These are phyloP conservation scores for Blastobotrys petasosporus DNA, from an alignment of 1,139 yeast genomes.

Conservation along the genomic window DNA sequence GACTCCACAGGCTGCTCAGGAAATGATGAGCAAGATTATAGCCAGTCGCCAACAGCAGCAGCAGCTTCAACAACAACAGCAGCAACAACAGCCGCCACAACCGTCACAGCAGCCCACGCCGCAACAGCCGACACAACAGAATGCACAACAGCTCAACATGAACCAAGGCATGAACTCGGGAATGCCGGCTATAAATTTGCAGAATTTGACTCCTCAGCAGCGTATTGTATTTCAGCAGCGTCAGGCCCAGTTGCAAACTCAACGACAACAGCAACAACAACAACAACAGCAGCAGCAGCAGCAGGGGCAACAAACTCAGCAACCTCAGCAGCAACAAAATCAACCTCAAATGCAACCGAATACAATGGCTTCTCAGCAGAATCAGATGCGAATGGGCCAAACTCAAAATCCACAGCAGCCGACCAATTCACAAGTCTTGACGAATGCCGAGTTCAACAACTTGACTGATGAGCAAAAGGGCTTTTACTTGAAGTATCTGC, in stretches of 20 bases:
- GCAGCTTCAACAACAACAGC: conserved; percentile 6
- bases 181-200: conserved; percentile 10
- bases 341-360: too few species aligned
- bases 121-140: conserved; percentile 8
- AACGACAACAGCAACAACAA: neutral
- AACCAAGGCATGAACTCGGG: conserved; percentile 5
- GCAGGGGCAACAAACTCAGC: neutral
- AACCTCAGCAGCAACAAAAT: neutral
- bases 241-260: conserved; percentile 7
- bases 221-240: conserved; percentile 6
- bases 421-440: conserved; percentile 1
- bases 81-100: conserved; percentile 7
- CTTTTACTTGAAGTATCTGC: conserved; percentile 15
- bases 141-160: conserved; percentile 5
- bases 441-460: conserved; percentile 16
- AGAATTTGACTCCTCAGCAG: conserved; percentile 11
- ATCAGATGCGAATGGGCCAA: too few species aligned
- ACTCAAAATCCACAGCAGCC: too few species aligned
- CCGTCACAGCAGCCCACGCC: conserved; percentile 6
- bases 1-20: conserved; percentile 9
- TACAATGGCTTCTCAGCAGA: neutral
- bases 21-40: conserved; percentile 11
- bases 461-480: conserved; percentile 23
- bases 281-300: neutral
- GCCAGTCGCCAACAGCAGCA: conserved; percentile 8